Percentiles rank a stretch among this genome's conserved stretches.
phyloP scores from a whole-genome alignment of 164 flowering plant species.

The Vitis rupestris region DNA sequence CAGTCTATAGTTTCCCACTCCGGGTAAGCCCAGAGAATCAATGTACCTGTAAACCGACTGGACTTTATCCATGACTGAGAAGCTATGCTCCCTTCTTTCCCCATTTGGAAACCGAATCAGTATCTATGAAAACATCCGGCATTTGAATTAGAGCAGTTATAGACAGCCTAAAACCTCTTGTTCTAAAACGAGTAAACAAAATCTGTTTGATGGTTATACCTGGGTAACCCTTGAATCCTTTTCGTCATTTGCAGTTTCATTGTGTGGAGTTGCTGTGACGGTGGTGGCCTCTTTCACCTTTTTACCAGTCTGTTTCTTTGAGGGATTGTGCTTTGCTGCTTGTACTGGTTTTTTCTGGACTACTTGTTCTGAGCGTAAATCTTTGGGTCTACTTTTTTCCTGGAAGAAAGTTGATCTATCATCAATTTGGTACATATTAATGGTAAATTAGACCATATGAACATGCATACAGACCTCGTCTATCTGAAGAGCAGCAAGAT shows the following conservation, averaged over 20 bases:
- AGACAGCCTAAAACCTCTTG: background rate
- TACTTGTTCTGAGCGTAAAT: constrained; percentile 8
- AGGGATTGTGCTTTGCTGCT: constrained; percentile 15
- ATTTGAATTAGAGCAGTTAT: background rate
- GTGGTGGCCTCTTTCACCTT: constrained; percentile 8
- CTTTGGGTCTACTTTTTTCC: constrained; percentile 40
- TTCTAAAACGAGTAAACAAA: background rate
- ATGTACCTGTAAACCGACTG: constrained; percentile 54
- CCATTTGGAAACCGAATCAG: constrained; percentile 70
- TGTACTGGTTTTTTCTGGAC: constrained; percentile 17
- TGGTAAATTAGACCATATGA: background rate
- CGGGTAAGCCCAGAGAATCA: constrained; percentile 56
- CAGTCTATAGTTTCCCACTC: constrained; percentile 50
- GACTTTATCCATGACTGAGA: constrained; percentile 47
- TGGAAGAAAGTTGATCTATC: constrained; percentile 6
- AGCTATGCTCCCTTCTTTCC: constrained; percentile 59
- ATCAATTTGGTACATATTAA: background rate
- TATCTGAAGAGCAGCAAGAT: constrained; percentile 50
- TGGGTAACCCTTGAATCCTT: constrained; percentile 32
- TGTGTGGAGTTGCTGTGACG: constrained; percentile 20
- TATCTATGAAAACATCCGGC: constrained; percentile 36
- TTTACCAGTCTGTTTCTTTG: constrained; percentile 19
- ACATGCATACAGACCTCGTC: constrained; percentile 40
- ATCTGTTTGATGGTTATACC: constrained; percentile 26
- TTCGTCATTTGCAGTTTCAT: constrained; percentile 13